Evolutionary conservation across 1,284 basidiomycete species (phyloP), one percentile per base, ranked within the genome.

Genomic region (Peniophora sp.): DNA sequence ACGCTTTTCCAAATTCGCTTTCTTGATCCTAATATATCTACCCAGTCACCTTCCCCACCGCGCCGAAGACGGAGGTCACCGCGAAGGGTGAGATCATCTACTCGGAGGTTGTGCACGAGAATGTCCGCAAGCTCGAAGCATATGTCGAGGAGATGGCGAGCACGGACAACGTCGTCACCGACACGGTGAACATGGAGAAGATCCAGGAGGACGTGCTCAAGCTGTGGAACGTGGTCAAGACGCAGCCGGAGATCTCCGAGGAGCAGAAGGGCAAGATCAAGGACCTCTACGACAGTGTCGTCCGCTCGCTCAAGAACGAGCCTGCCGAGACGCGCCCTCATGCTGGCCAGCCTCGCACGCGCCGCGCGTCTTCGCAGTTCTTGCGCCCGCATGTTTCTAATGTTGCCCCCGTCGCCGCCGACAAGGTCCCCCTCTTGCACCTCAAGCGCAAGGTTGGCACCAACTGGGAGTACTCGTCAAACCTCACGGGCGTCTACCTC

Each of bases 81-180:
- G 84, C 79, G 46, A 93, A 92, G 70, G 96, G 97, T 41, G 93
- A 98, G 58, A 94, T 99, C 57, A 76, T 96, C 54, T 97, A 97
- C 72, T 83, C 86, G 10, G 96, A 99, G 68, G 87, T 97, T 55
- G 91, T 94, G 54, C 88, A 96, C 64, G 27, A 32, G 27, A 32
- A 83, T 99, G 99, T 86, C 98, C 88, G 96, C 64, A 97, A 98
- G 73, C 79, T 99, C 49, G 96, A 99, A 71, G 92, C 92, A 3
- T 99, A 99, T 62, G 95, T 97, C 58, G 89, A 95, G 65, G 95
- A 99, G 72, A 99, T 99, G 97, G 93, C 96, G 2, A 92, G 88
- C 54, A 92, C 93, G 17, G 93, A 94, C 64, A 85, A 85, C 49
- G 86, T 93, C 54, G 81, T 22, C n/a, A n/a, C 88, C 35, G 80